phyloP scores from a whole-genome alignment of 345 rosid genomes.

The Laguncularia racemosa region DNA sequence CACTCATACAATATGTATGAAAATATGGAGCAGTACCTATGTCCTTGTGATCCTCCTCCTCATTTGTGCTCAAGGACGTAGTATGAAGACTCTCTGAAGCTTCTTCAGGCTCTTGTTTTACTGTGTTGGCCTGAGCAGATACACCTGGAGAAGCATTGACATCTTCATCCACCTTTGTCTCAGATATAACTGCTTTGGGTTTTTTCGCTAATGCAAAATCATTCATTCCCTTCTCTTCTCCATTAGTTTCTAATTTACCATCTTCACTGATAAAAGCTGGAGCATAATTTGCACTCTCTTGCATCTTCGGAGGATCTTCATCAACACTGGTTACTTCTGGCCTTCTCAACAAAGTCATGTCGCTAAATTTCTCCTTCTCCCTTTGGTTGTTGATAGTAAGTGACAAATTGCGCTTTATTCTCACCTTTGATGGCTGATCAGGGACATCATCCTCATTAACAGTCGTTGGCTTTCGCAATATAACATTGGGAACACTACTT shows the following conservation, averaged over 20 bases:
- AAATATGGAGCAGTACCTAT: constrained; percentile 23
- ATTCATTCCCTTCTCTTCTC: constrained; percentile 18
- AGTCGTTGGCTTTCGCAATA: constrained; percentile 66
- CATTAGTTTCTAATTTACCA: constrained; percentile 11
- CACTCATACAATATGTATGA: neutral
- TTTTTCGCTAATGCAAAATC: constrained; percentile 48
- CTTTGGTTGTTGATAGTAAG: constrained; percentile 48
- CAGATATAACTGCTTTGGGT: constrained; percentile 28
- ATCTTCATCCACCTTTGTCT: constrained; percentile 12
- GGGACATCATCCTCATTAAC: constrained; percentile 45
- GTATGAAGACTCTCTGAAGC: neutral
- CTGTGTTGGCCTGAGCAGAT: neutral
- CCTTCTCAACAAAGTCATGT: constrained; percentile 41
- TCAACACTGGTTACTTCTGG: constrained; percentile 19
- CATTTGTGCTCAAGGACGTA: neutral
- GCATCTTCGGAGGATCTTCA: constrained; percentile 14
- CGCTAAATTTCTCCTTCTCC: constrained; percentile 59
- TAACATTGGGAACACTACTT: constrained; percentile 67
- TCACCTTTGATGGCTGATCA: constrained; percentile 50
- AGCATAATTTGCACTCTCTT: constrained; percentile 12
- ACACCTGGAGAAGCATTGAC: neutral
- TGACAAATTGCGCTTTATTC: constrained; percentile 60
- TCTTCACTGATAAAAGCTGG: neutral
- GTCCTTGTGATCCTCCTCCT: constrained; percentile 8
- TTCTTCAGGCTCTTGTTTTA: constrained; percentile 2